Base-by-base conservation (phyloP, 371 early-diverging fungal genomes). In the Apophysomyces sp. region DNA sequence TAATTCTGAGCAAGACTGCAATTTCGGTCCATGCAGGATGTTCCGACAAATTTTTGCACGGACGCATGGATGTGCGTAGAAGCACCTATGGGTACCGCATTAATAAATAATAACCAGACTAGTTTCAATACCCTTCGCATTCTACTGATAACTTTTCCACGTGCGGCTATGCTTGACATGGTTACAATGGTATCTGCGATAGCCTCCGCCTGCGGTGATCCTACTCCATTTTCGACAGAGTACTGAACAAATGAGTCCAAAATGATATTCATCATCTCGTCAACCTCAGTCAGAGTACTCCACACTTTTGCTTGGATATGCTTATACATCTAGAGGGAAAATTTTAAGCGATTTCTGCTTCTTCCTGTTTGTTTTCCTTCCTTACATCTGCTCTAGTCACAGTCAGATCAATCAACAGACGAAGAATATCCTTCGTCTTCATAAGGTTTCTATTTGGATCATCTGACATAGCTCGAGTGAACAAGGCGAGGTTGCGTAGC, bases 21-120 rank as follows among this genome's bases (percentile, higher is more conserved):
- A 96, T 92, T 68, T 95, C 92, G 9, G 79, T 76, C 95, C 94
- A 96, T 29, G 89, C 79, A 40, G 86, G 76, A 66, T 94, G 95
- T 15, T 91, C 87, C 1, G 88, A 80, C 28, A 94, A 68, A 16
- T 80, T 71, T 9, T 79, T 62, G 32, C 80, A 80, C 44, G 87
- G 86, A 58, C 81, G 79, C 51, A 85, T 67, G 24, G 89, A 87
- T 0, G 93, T 94, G 58, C 80, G 72, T 26, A 77, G 70, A 31
- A 90, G 76, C 2, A 72, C 61, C 74, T 73, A 28, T 3, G 26
- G 18, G 44, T 16, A 28, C 31, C 37, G 15, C 5, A 52, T 44
- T 21, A 59, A 1, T 40, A 29, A 29, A 27, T 21, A 44, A 4
- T 9, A 34, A 53, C 12, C 6, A 30, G 55, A 11, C 29, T 9